Percentiles rank a stretch among this genome's conserved stretches.
Conservation (phyloP, 2,329 filamentous ascomycete genomes). For the Pleoardoris graminearum region DNA sequence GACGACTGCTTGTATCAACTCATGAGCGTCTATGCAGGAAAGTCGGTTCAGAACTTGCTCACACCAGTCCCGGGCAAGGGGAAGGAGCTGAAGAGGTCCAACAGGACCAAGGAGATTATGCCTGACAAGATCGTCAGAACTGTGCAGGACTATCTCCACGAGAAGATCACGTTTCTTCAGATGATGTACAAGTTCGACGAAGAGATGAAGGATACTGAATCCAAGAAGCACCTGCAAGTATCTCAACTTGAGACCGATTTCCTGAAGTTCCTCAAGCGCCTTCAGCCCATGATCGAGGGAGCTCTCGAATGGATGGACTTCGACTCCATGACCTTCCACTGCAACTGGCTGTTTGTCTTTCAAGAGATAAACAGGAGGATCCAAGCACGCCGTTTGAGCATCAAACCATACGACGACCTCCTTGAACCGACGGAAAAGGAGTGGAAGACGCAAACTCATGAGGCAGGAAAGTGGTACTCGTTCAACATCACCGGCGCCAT, state of each 20-base stretch:
- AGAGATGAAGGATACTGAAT: background rate
- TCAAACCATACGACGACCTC: background rate
- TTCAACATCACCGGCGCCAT: background rate
- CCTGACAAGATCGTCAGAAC: background rate
- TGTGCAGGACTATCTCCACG: no score
- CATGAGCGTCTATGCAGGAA: no score
- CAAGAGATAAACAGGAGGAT: background rate
- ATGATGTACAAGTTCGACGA: background rate
- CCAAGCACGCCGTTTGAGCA: background rate
- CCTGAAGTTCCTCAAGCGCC: background rate
- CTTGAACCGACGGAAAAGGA: background rate
- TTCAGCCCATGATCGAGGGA: background rate
- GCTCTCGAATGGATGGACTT: background rate
- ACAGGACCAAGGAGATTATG: background rate
- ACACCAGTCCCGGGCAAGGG: no score
- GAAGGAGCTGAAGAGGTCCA: no score
- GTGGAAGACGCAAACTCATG: background rate
- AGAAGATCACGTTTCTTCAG: no score
- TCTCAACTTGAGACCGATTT: background rate
- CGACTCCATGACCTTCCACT: background rate
- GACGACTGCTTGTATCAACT: no score
- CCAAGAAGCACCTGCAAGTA: background rate
- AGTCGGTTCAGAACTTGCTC: no score
- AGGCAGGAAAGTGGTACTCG: background rate
- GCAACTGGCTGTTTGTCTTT: background rate